A percentile compares a stretch with the other conserved stretches of the same genome.
These are phyloP conservation scores for Phaeosphaeriaceae sp. DNA, from an alignment of 2,329 filamentous ascomycete genomes.

Conservation along the genomic window DNA sequence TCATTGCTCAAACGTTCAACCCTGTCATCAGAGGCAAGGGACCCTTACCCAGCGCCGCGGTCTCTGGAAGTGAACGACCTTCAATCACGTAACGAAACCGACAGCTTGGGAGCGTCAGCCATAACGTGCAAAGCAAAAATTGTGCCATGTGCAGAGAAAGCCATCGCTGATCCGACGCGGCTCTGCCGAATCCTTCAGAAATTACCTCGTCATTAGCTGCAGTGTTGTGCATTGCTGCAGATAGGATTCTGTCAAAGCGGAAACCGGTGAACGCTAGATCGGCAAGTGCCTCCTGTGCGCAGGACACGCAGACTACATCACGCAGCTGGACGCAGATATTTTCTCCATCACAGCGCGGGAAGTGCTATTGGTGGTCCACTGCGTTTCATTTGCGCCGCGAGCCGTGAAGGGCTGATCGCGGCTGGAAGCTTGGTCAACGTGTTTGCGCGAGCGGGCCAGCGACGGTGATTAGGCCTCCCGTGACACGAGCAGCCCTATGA, in stretches of 20 bases:
- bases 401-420: constrained; percentile 20
- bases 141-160: constrained; percentile 17
- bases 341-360: constrained; percentile 9
- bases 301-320: not conserved
- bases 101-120: constrained; percentile 20
- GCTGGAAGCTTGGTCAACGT: constrained; percentile 38
- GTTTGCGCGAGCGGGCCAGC: constrained; percentile 29
- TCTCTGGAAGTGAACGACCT: not conserved
- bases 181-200: constrained; percentile 25
- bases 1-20: not conserved
- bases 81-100: constrained; percentile 14
- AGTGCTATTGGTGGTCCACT: constrained; percentile 3
- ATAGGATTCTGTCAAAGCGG: constrained; percentile 2
- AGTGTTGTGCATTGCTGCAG: not conserved
- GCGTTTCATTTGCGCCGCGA: constrained; percentile 19
- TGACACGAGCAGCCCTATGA: constrained; percentile 29
- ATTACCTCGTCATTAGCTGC: not conserved
- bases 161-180: constrained; percentile 25
- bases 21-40: constrained; percentile 16
- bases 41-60: constrained; percentile 13
- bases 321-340: not conserved
- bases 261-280: constrained; percentile 17
- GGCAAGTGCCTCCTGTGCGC: constrained; percentile 1
- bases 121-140: constrained; percentile 22
- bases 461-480: constrained; percentile 35